Evolutionary conservation across 805 yeast genomes (phyloP), one percentile per base, ranked within the genome.

Genomic region (Candida parachauliodes): DNA sequence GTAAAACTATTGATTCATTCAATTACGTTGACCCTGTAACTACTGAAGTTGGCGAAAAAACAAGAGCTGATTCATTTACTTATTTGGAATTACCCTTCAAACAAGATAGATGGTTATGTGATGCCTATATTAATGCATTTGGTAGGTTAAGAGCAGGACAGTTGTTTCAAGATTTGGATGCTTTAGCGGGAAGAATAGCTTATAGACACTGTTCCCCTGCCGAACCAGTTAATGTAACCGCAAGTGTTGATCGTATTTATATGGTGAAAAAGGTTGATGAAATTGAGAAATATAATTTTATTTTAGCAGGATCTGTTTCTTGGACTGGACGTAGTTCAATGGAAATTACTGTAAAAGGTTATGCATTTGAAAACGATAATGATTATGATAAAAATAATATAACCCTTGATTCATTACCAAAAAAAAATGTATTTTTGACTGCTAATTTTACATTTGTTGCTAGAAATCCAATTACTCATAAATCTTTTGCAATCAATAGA

Each of bases 391-490:
- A 85, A 4, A 54, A 56, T 11, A 70, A 68, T 19, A 64, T 83
- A 39, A 70, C 73, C 9, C 82, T 81, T 42, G 72, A 65, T 3
- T 66, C 76, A 26, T 74, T 88, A 43, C 75, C 77, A 18, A 75
- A 72, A 8, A 80, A 79, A 18, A 81, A 84, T 33, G 80, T 86
- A 16, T 87, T 89, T 59, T 62, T 89, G 50, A 81, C 88, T 22
- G 96, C 97, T 5, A 86, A 85, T 54, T 89, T 89, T 69, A 89
- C 98, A 0, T 89, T 89, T 64, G 98, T 88, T 23, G 97, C 97
- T 12, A 76, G 98, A 60, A 86, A 89, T 57, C 97, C 97, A 6
- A 78, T 79, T 39, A 87, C 96, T n/a, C 94, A 86, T 59, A 83
- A 77, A 55, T 82, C 96, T 2, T 84, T 87, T 64, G 86, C 95